Percentiles rank a stretch among this genome's conserved stretches.
Evolutionary conservation across 177 flowering plant species (phyloP).

Genomic region (Vitis hybrid): DNA sequence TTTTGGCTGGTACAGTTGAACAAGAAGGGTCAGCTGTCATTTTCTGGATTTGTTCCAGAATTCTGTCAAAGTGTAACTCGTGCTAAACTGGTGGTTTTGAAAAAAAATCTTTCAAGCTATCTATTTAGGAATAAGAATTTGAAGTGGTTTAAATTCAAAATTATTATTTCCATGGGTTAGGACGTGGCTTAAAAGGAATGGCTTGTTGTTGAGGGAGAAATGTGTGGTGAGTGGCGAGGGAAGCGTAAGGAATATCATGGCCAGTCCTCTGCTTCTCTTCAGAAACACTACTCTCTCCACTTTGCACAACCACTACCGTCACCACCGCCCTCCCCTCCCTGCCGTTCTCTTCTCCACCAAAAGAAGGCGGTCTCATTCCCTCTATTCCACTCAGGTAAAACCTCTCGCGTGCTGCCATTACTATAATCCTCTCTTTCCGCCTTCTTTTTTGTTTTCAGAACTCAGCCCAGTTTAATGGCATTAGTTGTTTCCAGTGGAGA

Average conservation of each 20-base stretch:
- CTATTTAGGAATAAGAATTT: too few species aligned
- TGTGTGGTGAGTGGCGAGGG: too few species aligned
- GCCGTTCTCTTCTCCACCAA: slow-evolving; percentile 12
- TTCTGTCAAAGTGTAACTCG: too few species aligned
- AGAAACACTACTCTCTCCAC: slow-evolving; percentile 10
- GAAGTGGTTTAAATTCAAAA: too few species aligned
- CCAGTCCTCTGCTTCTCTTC: slow-evolving; percentile 21
- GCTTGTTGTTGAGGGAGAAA: too few species aligned
- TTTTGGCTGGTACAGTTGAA: too few species aligned
- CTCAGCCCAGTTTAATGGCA: neutral
- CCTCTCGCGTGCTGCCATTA: neutral
- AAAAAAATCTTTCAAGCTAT: too few species aligned
- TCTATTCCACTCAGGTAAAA: slow-evolving; percentile 29
- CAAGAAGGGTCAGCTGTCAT: too few species aligned
- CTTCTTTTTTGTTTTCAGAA: neutral
- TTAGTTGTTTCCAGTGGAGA: neutral
- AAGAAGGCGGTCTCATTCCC: slow-evolving; percentile 15
- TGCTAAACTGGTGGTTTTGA: too few species aligned
- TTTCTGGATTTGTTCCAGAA: too few species aligned
- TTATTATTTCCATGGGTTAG: too few species aligned
- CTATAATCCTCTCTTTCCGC: neutral
- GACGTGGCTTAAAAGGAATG: too few species aligned
- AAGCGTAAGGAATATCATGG: slow-evolving; percentile 11
- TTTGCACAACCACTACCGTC: neutral
- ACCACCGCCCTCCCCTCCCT: slow-evolving; percentile 18